Evolutionary conservation across 1,284 basidiomycete species (phyloP), one percentile per base, ranked within the genome.

Genomic region (Cystobasidium slooffiae): DNA sequence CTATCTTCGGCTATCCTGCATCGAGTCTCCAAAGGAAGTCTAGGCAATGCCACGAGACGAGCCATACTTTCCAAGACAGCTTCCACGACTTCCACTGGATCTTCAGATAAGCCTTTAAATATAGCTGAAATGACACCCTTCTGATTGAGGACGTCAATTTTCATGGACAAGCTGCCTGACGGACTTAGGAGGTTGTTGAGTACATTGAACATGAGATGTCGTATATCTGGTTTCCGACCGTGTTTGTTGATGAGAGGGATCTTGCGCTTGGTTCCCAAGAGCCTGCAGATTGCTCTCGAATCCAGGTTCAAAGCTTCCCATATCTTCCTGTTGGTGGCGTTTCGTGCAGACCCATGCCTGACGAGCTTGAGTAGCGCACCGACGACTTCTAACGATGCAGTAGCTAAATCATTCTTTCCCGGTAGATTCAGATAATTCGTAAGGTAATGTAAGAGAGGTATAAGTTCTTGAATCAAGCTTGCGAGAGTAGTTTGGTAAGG

Each of bases 381-480:
- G 43, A 73, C 51, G 24, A 73, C 51, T 63, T 73, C 70, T 18
- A 73, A 52, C 18, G 70, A 47, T 6, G 70, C 70, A 49, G 70
- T 73, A 49, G 70, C 62, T 18, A 73, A 52, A 20, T 73, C 70
- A 20, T 73, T 73, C 70, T 73, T 73, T 16, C 70, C 70, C 8
- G 49, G 70, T 53, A 51, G 52, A 12, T 55, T 61, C 2, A 73
- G 52, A 37, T 73, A 66, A 20, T 73, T 73, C 39, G 31, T 8
- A 18, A 73, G 51, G 39, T 66, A 62, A 43, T 59, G 49, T 12
- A 73, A 44, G 7, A 52, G 53, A 12, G 39, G 37, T n/a, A 66
- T 55, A 44, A 73, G 47, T 20, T 65, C 70, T 41, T 55, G 47
- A 12, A 73, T 65, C 49, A 73, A 59, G 24, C 24, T 49, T 31